Percentiles rank a stretch among this genome's conserved stretches.
These are phyloP conservation scores for Berberis thunbergii DNA, from an alignment of 164 flowering plant genomes.

Conservation along the genomic window DNA sequence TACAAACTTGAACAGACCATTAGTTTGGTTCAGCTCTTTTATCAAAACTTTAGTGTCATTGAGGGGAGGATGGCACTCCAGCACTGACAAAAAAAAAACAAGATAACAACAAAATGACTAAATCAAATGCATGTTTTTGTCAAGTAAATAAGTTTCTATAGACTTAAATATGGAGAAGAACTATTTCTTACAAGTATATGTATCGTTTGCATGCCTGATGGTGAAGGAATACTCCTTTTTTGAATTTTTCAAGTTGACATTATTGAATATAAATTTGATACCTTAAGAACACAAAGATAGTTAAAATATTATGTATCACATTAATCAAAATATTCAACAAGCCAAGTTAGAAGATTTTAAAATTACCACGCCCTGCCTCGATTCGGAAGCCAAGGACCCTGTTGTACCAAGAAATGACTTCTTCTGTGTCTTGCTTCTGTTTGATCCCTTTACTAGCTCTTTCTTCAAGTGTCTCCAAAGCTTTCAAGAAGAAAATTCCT, in stretches of 20 bases:
- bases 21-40: constrained; percentile 66
- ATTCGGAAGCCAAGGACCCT: constrained; percentile 70
- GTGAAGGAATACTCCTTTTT: constrained; percentile 60
- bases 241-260: constrained; percentile 45
- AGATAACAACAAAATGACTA: too few species aligned
- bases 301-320: neutral
- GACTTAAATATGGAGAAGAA: neutral
- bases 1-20: constrained; percentile 82
- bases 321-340: constrained; percentile 4
- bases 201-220: constrained; percentile 53
- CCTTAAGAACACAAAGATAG: constrained; percentile 31
- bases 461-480: constrained; percentile 33
- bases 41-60: constrained; percentile 47
- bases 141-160: neutral
- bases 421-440: constrained; percentile 38
- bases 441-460: constrained; percentile 25
- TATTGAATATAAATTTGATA: constrained; percentile 72
- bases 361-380: constrained; percentile 73
- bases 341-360: neutral
- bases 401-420: constrained; percentile 83
- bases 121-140: too few species aligned
- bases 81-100: constrained; percentile 36
- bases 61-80: constrained; percentile 56
- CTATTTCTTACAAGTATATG: constrained; percentile 58
- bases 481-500: constrained; percentile 17